Base-by-base conservation (phyloP, 768 basidiomycete species). In the Lactarius hengduanensis region DNA sequence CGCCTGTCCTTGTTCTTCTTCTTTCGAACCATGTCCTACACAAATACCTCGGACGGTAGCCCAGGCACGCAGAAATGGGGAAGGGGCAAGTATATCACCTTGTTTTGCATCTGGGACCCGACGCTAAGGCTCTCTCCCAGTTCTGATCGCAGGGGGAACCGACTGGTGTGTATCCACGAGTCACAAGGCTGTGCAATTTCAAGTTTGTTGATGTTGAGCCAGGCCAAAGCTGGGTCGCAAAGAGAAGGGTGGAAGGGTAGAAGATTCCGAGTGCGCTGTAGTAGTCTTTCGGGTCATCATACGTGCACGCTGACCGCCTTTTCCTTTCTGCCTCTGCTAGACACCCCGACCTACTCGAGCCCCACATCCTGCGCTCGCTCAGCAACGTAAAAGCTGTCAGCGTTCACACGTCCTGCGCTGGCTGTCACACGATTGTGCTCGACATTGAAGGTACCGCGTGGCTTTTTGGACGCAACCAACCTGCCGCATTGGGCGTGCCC, bases 341-440 rank as follows among this genome's bases (percentile, higher is more conserved):
- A 75, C 86, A 82, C 68, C 89, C 93, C 4, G 95, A 98, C 81
- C 84, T 98, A 4, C 82, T 89, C 61, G 86, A 91, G 76, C 94
- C 95, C 0, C 86, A 95, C 77, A 92, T 96, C 72, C 83, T 98
- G 20, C 91, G 96, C 64, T 92, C 94, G 0, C 80, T 98, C 38
- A 82, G 86, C 74, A 95, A 96, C 75, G 82, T 96, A 77, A 86
- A 88, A 73, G 81, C 83, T 11, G 77, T 80, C 26, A 90, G 89
- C 9, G 77, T 95, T 60, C 88, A 95, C 75, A 83, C 91, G 11
- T 89, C 90, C 2, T 91, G 90, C 71, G 83, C 79, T 11, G 85
- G 85, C 8, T 93, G 90, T 73, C 91, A 94, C 74, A 88, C 84
- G 71, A 85, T 94, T 50, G 86, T 81, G 16, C 75, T 95, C 68